phyloP scores from a whole-genome alignment of 371 early-diverging fungal species.

The Lichtheimia ramosa region DNA sequence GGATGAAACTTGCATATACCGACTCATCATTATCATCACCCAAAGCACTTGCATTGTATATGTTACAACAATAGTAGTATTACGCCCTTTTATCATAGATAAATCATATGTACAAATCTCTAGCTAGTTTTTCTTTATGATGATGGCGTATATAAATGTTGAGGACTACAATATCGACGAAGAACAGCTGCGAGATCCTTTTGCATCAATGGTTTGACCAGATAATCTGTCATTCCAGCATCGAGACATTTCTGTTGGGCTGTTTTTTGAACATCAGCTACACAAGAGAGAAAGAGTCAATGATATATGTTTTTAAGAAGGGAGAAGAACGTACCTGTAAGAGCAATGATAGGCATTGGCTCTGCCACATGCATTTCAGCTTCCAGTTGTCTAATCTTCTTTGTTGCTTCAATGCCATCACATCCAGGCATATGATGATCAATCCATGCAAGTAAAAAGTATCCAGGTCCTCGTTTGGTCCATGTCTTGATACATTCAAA shows the following conservation, averaged over 20 bases:
- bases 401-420: constrained; percentile 46
- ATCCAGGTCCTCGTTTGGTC: constrained; percentile 32
- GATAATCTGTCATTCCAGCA: constrained; percentile 60
- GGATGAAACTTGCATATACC: neutral
- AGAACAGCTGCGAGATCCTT: constrained; percentile 37
- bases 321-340: constrained; percentile 28
- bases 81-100: too few species aligned
- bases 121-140: too few species aligned
- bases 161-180: constrained; percentile 15
- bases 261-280: constrained; percentile 54
- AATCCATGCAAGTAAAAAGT: constrained; percentile 41
- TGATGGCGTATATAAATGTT: too few species aligned
- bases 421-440: constrained; percentile 55
- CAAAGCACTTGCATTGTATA: too few species aligned
- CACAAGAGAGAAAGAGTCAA: neutral
- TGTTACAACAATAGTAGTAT: too few species aligned
- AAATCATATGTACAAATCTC: too few species aligned
- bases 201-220: constrained; percentile 49
- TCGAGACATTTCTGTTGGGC: constrained; percentile 54
- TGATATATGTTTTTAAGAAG: neutral
- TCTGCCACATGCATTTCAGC: constrained; percentile 17
- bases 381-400: constrained; percentile 33
- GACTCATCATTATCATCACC: neutral
- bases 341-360: constrained; percentile 41
- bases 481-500: constrained; percentile 43